Conservation (phyloP, 1,139 yeast genomes). For the Scheffersomyces titani region DNA sequence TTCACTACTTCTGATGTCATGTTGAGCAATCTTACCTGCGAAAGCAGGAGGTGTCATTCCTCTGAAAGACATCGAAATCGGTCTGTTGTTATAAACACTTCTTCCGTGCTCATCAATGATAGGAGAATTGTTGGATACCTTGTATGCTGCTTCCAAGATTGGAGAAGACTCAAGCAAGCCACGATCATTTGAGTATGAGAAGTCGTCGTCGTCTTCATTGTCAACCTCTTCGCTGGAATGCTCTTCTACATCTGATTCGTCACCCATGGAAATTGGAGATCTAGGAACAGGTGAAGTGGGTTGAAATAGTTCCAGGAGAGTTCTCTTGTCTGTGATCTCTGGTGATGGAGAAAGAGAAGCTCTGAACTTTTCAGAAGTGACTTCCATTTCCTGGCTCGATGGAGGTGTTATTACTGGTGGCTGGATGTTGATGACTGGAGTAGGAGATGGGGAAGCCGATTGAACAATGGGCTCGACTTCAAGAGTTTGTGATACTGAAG, state of each 20-base stretch:
- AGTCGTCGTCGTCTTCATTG: background rate
- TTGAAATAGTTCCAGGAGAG: background rate
- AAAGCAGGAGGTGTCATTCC: conserved; percentile 64
- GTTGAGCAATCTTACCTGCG: conserved; percentile 33
- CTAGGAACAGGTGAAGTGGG: conserved; percentile 1
- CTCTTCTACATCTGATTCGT: conserved; percentile 1
- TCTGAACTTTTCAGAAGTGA: background rate
- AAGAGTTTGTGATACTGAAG: conserved; percentile 13
- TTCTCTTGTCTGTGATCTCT: background rate
- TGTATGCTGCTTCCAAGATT: conserved; percentile 23
- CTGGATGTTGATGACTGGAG: background rate
- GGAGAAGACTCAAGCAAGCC: conserved; percentile 19
- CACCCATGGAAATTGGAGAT: conserved; percentile 12
- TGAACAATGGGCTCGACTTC: conserved; percentile 4
- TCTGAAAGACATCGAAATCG: conserved; percentile 67
- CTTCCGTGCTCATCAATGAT: conserved; percentile 12
- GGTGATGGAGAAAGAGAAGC: conserved; percentile 5
- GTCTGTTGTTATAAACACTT: conserved; percentile 35
- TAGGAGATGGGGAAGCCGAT: background rate
- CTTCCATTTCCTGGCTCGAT: conserved; percentile 7
- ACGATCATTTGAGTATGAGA: background rate
- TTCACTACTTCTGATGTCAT: conserved; percentile 32
- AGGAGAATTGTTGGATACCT: conserved; percentile 8
- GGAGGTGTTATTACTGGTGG: conserved; percentile 8
- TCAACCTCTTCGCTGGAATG: background rate